phyloP scores from a whole-genome alignment of 2,329 filamentous ascomycete species.

The Calonectria ilicicola region DNA sequence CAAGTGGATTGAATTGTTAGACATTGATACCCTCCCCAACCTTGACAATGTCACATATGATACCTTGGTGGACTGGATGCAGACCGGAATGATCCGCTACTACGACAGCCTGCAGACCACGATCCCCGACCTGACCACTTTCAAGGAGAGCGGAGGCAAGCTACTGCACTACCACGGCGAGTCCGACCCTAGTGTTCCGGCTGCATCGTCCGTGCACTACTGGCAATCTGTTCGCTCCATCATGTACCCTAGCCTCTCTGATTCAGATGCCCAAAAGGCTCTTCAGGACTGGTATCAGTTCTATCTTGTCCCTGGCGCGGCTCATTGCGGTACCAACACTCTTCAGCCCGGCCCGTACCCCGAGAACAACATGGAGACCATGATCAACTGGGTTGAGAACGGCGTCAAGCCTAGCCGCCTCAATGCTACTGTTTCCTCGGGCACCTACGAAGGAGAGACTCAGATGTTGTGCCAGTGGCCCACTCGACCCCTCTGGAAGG shows the following conservation, averaged over 20 bases:
- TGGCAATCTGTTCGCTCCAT: slow-evolving; percentile 63
- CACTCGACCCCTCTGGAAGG: slow-evolving; percentile 30
- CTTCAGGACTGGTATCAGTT: slow-evolving; percentile 67
- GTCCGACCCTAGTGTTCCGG: slow-evolving; percentile 63
- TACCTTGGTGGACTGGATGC: slow-evolving; percentile 66
- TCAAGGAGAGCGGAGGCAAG: slow-evolving; percentile 64
- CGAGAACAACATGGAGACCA: slow-evolving; percentile 74
- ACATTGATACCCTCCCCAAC: slow-evolving; percentile 54
- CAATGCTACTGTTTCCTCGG: slow-evolving; percentile 48
- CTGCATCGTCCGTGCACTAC: slow-evolving; percentile 67
- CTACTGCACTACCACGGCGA: slow-evolving; percentile 70
- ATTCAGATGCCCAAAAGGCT: slow-evolving; percentile 52
- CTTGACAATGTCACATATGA: slow-evolving; percentile 66
- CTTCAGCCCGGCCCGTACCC: slow-evolving; percentile 59
- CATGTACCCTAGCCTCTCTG: slow-evolving; percentile 50
- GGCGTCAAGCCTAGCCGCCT: slow-evolving; percentile 52
- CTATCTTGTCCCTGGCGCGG: slow-evolving; percentile 65
- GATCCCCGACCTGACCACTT: slow-evolving; percentile 63
- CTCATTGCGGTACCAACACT: slow-evolving; percentile 61
- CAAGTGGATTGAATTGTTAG: slow-evolving; percentile 54
- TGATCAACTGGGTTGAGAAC: slow-evolving; percentile 78
- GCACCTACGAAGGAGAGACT: slow-evolving; percentile 43
- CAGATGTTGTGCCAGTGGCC: slow-evolving; percentile 55
- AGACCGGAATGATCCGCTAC: slow-evolving; percentile 60
- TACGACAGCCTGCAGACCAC: slow-evolving; percentile 65